Evolutionary conservation across 1,139 yeast genomes (phyloP).

Genomic region (Yamadazyma atlantica): DNA sequence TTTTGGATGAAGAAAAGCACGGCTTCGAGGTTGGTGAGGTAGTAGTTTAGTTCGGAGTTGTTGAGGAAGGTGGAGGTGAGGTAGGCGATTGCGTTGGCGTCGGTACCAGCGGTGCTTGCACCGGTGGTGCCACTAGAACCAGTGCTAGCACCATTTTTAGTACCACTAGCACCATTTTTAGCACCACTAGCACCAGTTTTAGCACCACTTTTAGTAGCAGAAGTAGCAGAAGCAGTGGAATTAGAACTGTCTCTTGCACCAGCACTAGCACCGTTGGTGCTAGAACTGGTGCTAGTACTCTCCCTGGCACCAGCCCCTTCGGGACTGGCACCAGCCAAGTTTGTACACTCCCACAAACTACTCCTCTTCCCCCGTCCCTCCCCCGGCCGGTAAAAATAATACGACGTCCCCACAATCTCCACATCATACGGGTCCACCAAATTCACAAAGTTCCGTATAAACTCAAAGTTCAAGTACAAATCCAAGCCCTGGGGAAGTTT

Average conservation of each 20-base stretch:
- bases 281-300: no score
- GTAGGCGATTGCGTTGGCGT: no score
- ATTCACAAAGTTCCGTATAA: conserved; percentile 38
- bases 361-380: conserved; percentile 11
- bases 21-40: conserved; percentile 47
- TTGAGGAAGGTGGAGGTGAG: conserved; percentile 32
- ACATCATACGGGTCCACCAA: conserved; percentile 31
- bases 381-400: conserved; percentile 19
- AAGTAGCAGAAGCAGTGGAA: conserved; percentile 1
- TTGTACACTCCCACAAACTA: no score
- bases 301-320: no score
- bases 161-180: conserved; percentile 5
- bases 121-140: no score
- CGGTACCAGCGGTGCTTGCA: no score
- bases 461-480: conserved; percentile 37
- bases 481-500: conserved; percentile 22
- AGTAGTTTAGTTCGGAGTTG: conserved; percentile 40
- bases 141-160: no score
- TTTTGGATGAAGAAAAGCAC: conserved; percentile 38
- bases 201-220: conserved; percentile 4
- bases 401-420: conserved; percentile 19
- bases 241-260: no score
- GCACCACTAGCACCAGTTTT: no score
- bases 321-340: no score
- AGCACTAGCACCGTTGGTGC: no score